Evolutionary conservation across 2,329 filamentous ascomycete species (phyloP).

Genomic region (Cytospora piceicola): DNA sequence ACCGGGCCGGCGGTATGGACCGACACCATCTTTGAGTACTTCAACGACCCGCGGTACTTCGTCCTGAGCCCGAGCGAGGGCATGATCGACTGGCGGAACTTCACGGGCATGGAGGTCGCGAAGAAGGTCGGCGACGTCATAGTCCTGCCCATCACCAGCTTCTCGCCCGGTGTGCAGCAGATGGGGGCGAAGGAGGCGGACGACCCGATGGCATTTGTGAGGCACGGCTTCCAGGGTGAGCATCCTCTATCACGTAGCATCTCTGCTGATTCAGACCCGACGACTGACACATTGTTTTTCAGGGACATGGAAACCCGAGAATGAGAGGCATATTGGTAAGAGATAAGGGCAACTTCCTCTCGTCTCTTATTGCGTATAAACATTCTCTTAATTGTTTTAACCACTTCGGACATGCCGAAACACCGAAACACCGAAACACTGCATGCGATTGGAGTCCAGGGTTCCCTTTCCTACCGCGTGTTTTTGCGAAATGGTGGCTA

Average conservation of each 20-base stretch:
- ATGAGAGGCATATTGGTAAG: constrained; percentile 70
- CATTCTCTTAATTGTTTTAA: neutral
- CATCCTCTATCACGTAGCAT: constrained; percentile 24
- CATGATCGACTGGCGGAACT: constrained; percentile 83
- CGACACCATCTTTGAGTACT: constrained; percentile 86
- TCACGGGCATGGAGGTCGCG: constrained; percentile 80
- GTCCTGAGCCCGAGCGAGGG: constrained; percentile 72
- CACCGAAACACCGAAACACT: constrained; percentile 18
- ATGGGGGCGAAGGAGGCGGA: constrained; percentile 90
- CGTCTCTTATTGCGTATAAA: constrained; percentile 14
- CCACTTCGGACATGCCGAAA: constrained; percentile 13
- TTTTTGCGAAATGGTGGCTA: constrained; percentile 8
- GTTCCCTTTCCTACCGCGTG: constrained; percentile 4
- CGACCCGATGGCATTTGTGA: constrained; percentile 95
- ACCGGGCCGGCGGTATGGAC: constrained; percentile 96
- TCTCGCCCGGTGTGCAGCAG: constrained; percentile 90
- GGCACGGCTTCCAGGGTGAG: constrained; percentile 93
- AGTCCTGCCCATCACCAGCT: constrained; percentile 93
- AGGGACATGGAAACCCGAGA: constrained; percentile 80
- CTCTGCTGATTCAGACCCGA: constrained; percentile 2
- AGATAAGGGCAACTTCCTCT: constrained; percentile 3
- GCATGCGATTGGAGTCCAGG: constrained; percentile 25
- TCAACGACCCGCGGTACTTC: constrained; percentile 90
- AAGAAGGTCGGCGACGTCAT: constrained; percentile 94
- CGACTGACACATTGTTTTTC: constrained; percentile 34